Conservation (phyloP, 169 alveolate genomes). For the Cryptosporidium sp. region DNA sequence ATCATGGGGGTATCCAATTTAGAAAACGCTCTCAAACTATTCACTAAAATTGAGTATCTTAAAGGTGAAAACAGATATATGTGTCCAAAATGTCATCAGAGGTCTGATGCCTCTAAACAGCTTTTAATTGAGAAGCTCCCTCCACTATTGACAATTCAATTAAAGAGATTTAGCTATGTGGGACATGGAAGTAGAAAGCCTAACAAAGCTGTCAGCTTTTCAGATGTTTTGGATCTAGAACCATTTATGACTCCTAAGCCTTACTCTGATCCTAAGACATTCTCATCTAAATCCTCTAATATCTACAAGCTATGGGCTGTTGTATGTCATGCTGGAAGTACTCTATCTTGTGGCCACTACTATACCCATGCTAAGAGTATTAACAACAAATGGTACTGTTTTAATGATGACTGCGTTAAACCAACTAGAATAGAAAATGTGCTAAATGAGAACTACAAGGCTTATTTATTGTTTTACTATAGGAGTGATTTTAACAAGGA, state of each 20-base stretch:
- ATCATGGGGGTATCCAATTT: constrained; percentile 76
- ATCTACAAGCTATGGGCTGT: constrained; percentile 80
- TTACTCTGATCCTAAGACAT: background rate
- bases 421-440: constrained; percentile 23
- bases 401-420: constrained; percentile 56
- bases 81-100: constrained; percentile 72
- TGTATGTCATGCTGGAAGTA: constrained; percentile 79
- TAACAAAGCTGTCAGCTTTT: constrained; percentile 21
- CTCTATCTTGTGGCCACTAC: constrained; percentile 80
- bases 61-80: constrained; percentile 79
- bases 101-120: constrained; percentile 65
- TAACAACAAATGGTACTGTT: constrained; percentile 65
- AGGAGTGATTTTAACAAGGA: background rate
- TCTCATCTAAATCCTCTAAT: background rate
- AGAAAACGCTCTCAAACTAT: constrained; percentile 78
- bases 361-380: constrained; percentile 75
- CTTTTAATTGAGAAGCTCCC: constrained; percentile 58
- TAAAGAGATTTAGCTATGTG: constrained; percentile 67
- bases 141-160: constrained; percentile 63
- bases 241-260: constrained; percentile 44
- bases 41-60: constrained; percentile 77
- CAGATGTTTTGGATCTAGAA: constrained; percentile 34
- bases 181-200: constrained; percentile 70
- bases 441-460: constrained; percentile 18
- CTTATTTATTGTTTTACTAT: constrained; percentile 56